These are phyloP conservation scores for Pulveroboletus ravenelii DNA, from an alignment of 768 basidiomycete species.

Conservation along the genomic window DNA sequence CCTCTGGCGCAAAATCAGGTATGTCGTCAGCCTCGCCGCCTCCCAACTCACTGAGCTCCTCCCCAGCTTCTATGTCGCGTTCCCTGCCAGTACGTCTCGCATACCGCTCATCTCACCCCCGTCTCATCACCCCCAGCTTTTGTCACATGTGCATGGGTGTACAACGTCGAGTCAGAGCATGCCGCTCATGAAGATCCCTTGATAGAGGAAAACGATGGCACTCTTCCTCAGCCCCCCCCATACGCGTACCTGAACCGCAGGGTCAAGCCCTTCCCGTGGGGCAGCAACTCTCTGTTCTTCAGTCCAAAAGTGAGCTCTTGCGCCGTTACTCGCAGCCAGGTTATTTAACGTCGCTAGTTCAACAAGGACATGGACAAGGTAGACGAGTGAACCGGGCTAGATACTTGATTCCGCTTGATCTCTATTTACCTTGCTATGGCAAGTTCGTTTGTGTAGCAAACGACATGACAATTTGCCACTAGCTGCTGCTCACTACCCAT, in stretches of 20 bases:
- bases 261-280: constrained; percentile 82
- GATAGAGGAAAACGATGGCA: constrained; percentile 67
- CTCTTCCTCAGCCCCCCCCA: constrained; percentile 63
- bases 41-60: constrained; percentile 5
- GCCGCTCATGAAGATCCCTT: constrained; percentile 66
- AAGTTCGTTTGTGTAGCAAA: not conserved
- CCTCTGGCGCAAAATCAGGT: constrained; percentile 89
- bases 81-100: constrained; percentile 62
- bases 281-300: constrained; percentile 77
- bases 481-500: not conserved
- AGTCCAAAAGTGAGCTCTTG: constrained; percentile 57
- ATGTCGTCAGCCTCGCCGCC: constrained; percentile 15
- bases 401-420: not conserved
- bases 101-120: not conserved
- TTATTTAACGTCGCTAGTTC: constrained; percentile 34
- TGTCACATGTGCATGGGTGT: constrained; percentile 40
- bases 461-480: not conserved
- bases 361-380: constrained; percentile 59
- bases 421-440: not conserved
- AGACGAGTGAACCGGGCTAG: constrained; percentile 13
- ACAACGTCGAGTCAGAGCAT: constrained; percentile 57
- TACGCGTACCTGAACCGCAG: constrained; percentile 78
- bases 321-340: not conserved
- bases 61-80: constrained; percentile 64
- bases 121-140: constrained; percentile 18